Base-by-base conservation (phyloP, 495 filamentous ascomycete species). In the Aspergillus saccharolyticus region DNA sequence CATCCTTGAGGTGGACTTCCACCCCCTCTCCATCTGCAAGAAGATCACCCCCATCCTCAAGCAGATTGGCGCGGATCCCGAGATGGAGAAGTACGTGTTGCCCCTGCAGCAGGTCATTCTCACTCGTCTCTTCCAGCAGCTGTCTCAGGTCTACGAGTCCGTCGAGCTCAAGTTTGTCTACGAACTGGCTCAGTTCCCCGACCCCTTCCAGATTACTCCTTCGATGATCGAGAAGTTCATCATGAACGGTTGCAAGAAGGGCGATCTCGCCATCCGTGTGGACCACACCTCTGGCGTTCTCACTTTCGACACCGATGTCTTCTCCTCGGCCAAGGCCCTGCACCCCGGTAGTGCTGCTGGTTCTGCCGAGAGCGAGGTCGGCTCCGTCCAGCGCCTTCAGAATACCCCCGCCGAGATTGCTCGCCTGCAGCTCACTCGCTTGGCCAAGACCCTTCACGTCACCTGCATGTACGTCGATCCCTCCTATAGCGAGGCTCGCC, bases 161-260 rank as follows among this genome's bases (percentile, higher is more conserved):
- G 93, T 98, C 50, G 89, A 96, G 73, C 86, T 98, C 46, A 85
- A 85, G 60, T 96, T 96, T 66, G 93, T 98, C 30, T 87, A 96
- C 66, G 85, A 90, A 65, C 87, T 97, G 28, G 94, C 94, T 55
- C 84, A 94, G 70, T 98, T 98, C 80, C 94, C 94, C 25, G 91
- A 96, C 64, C 93, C 94, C 21, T 97, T 95, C 84, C 88, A 96
- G 76, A 91, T 97, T 62, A 88, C 82, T 60, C 87, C 89, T 42
- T 86, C 84, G 62, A 96, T 89, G 59, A 96, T 98, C 57, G 94
- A 98, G 78, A 98, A 98, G 78, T 98, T 98, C 82, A 97, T 98
- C 81, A 98, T 98, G 94, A 98, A 98, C 74, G 94, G 94, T 58
- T 97, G 94, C 82, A 98, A 98, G 84, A 98, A 98, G 81, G 94